Percentiles rank a stretch among this genome's conserved stretches.
Evolutionary conservation across 2,329 filamentous ascomycete genomes (phyloP).

Genomic region (Ceratocystis destructans): DNA sequence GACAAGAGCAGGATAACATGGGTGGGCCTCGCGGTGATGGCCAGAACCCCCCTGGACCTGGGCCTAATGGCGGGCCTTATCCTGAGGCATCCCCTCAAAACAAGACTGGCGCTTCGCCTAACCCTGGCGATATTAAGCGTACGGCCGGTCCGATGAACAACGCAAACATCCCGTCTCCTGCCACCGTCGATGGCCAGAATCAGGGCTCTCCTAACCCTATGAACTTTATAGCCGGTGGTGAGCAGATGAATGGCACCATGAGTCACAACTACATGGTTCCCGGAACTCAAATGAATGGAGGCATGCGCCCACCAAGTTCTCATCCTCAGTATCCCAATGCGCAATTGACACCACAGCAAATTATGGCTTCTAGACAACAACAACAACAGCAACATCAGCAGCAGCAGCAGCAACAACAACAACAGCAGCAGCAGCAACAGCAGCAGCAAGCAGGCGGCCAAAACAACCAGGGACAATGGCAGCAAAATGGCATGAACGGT

Average conservation of each 20-base stretch:
- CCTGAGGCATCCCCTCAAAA: constrained; percentile 55
- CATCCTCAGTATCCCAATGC: constrained; percentile 46
- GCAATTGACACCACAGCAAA: constrained; percentile 47
- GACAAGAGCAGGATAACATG: constrained; percentile 58
- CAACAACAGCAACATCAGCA: constrained; percentile 24
- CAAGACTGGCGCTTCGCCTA: constrained; percentile 59
- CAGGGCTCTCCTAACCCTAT: constrained; percentile 51
- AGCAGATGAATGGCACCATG: constrained; percentile 44
- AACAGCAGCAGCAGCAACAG: constrained; percentile 24
- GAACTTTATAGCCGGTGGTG: constrained; percentile 43
- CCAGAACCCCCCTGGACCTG: constrained; percentile 41
- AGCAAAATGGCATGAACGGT: constrained; percentile 32
- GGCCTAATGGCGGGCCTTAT: constrained; percentile 48
- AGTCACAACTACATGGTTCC: constrained; percentile 44
- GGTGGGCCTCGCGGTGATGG: constrained; percentile 36
- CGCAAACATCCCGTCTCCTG: constrained; percentile 54
- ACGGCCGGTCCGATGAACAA: constrained; percentile 60
- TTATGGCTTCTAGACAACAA: constrained; percentile 38
- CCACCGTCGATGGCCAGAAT: constrained; percentile 53
- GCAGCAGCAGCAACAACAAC: constrained; percentile 17
- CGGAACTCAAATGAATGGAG: constrained; percentile 42
- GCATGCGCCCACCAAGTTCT: constrained; percentile 55
- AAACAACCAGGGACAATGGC: constrained; percentile 28
- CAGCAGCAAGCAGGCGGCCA: constrained; percentile 26
- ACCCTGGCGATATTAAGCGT: constrained; percentile 66